Base-by-base conservation (phyloP, 352 stramenopile genomes). In the Phytophthora hybrid region DNA sequence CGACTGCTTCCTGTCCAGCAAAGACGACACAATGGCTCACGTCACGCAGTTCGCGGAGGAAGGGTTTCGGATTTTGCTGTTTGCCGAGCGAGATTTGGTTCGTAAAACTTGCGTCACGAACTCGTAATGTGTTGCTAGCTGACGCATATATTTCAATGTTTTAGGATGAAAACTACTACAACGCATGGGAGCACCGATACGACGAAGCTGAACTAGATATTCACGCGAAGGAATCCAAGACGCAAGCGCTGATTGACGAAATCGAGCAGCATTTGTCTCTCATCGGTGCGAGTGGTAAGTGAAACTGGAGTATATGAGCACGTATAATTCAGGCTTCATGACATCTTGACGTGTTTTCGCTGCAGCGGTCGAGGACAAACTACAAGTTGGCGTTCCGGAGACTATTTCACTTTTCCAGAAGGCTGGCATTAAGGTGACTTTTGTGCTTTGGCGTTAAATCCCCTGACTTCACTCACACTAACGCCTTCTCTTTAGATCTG, bases 381-480 rank as follows among this genome's bases (percentile, higher is more conserved):
- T 99, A 1, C 98, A 99, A 86, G 94, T 98, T 62, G 96, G 97
- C 18, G 98, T 99, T 2, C 95, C 97, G 10, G 93, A 93, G 88
- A 98, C 69, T 79, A 99, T 90, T 60, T 95, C 62, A 76, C 87
- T 78, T 58, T 99, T 82, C 72, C 83, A 87, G 79, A 98, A 83
- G 87, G 97, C 79, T 82, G 97, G 86, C 8, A 99, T 99, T 69
- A 99, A 99, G 82, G 89, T 99, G 53, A 7, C 14, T 86, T 29
- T 18, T 44, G n/a, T 31, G 14, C n/a, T 47, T 13, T 34, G 6
- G 23, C 8, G 11, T 7, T 57, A 4, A 8, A 21, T n/a, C 0
- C 9, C 4, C n/a, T 18, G 19, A 34, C 21, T 10, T 34, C 31
- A 37, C 7, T 46, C 9, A 47, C 26, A 32, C 53, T 68, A 31